These are phyloP conservation scores for Nannizziopsis arthrosporioides DNA, from an alignment of 2,329 filamentous ascomycete species.

Conservation along the genomic window DNA sequence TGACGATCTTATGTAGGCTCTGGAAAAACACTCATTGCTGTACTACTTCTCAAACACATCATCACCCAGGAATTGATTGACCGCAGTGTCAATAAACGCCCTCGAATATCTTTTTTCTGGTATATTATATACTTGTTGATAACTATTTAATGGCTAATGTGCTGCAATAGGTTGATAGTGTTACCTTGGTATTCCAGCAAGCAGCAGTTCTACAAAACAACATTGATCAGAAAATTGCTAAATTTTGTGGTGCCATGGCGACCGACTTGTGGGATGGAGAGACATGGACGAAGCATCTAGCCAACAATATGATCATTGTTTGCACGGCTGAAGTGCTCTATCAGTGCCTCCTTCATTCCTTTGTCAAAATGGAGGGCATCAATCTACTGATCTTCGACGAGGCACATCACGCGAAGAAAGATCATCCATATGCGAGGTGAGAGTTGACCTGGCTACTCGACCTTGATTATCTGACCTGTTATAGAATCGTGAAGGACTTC, in stretches of 20 bases:
- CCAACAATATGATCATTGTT: slow-evolving; percentile 68
- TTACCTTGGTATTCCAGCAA: slow-evolving; percentile 84
- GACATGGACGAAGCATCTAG: slow-evolving; percentile 48
- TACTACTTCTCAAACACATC: slow-evolving; percentile 64
- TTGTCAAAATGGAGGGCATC: slow-evolving; percentile 68
- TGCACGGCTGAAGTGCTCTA: slow-evolving; percentile 83
- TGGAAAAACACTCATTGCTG: slow-evolving; percentile 93
- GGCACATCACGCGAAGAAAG: slow-evolving; percentile 90
- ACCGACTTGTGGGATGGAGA: slow-evolving; percentile 49
- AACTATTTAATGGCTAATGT: slow-evolving; percentile 15
- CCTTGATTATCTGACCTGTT: background rate
- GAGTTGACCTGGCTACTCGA: background rate
- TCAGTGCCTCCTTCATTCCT: slow-evolving; percentile 65
- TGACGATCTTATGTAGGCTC: slow-evolving; percentile 45
- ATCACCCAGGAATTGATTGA: slow-evolving; percentile 66
- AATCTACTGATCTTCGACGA: slow-evolving; percentile 93
- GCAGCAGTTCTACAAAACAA: slow-evolving; percentile 70
- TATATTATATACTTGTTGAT: background rate
- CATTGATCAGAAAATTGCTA: slow-evolving; percentile 60
- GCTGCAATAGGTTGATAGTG: slow-evolving; percentile 57
- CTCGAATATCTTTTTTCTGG: slow-evolving; percentile 76
- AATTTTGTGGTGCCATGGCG: slow-evolving; percentile 61
- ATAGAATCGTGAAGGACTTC: slow-evolving; percentile 71
- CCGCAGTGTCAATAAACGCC: slow-evolving; percentile 48
- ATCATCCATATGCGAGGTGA: slow-evolving; percentile 70